Base-by-base conservation (phyloP, 2,329 filamentous ascomycete genomes). In the Colletotrichum lentis region DNA sequence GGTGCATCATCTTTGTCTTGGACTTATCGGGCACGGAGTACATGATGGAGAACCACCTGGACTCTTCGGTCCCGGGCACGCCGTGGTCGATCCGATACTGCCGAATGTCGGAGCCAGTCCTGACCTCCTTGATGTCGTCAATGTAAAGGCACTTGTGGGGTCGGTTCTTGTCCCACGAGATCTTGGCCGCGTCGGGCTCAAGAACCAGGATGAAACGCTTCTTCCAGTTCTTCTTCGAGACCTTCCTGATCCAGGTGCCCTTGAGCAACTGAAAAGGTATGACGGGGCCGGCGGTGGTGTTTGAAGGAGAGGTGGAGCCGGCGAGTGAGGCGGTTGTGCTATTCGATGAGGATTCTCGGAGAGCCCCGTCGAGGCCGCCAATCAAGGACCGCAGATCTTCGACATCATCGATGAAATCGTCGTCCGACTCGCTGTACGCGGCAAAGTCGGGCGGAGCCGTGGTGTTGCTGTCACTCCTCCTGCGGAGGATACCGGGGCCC, bases 41-140 rank as follows among this genome's bases (percentile, higher is more conserved):
- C 61, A 97, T 87, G 72, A 99, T 93, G 35, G 94, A 96, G 75
- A 98, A 95, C 87, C 94, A 97, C 16, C 88, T 88, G 8, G 85
- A 80, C 73, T 94, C 91, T 46, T 89, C 86, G 6, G 87, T 82
- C 59, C 90, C 86, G 0, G 90, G 81, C 24, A 96, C 82, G 46
- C 89, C 88, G 75, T 91, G 92, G 77, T 97, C 94, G 73, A 95
- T 89, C 49, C 93, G 91, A 76, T 97, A 97, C 76, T 97, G 95
- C 65, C 92, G 89, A 20, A 95, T 93, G 76, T 98, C 93, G 14
- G 87, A 86, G 20, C 93, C 94, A 41, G 90, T 88, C 70, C 94
- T 90, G 55, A 98, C 94, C 75, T 97, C 94, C 74, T 92, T 91
- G 74, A 99, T 95, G 77, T 98, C 94, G 74, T 99, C 96, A 70